Conservation (phyloP, 1,284 basidiomycete genomes). For the Cryptococcus neoformans region DNA sequence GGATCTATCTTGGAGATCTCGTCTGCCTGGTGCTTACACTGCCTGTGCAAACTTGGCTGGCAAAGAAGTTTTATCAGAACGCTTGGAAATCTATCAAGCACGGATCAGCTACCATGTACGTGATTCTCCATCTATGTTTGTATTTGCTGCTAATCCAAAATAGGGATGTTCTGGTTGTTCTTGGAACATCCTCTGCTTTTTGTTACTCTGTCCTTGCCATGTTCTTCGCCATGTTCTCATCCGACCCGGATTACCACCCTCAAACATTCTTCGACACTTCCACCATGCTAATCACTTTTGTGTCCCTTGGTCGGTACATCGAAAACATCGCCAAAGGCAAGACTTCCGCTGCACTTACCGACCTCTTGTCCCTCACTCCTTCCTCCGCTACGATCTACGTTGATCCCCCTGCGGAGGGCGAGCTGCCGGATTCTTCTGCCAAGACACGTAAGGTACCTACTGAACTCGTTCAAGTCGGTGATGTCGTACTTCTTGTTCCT, state of each 20-base stretch:
- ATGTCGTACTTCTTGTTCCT: conserved; percentile 89
- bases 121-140: conserved; percentile 10
- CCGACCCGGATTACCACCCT: conserved; percentile 64
- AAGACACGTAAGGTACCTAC: conserved; percentile 87
- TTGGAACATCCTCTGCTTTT: conserved; percentile 94
- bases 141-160: background rate
- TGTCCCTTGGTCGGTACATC: conserved; percentile 90
- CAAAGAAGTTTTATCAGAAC: conserved; percentile 78
- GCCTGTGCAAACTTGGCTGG: conserved; percentile 92
- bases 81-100: conserved; percentile 91
- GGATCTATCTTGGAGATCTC: conserved; percentile 79
- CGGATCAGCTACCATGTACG: conserved; percentile 67
- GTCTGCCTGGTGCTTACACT: conserved; percentile 80
- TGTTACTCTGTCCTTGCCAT: conserved; percentile 78
- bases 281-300: conserved; percentile 98
- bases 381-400: conserved; percentile 95
- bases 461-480: conserved; percentile 91
- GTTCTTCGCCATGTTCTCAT: conserved; percentile 60
- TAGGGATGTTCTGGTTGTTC: conserved; percentile 94
- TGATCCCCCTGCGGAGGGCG: conserved; percentile 37
- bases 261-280: conserved; percentile 97
- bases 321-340: conserved; percentile 97
- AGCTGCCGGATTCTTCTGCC: conserved; percentile 58
- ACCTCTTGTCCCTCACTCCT: conserved; percentile 91
- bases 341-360: conserved; percentile 92